Evolutionary conservation across 306 rosid genomes (phyloP).

Genomic region (Elaeagnus macrophylla): DNA sequence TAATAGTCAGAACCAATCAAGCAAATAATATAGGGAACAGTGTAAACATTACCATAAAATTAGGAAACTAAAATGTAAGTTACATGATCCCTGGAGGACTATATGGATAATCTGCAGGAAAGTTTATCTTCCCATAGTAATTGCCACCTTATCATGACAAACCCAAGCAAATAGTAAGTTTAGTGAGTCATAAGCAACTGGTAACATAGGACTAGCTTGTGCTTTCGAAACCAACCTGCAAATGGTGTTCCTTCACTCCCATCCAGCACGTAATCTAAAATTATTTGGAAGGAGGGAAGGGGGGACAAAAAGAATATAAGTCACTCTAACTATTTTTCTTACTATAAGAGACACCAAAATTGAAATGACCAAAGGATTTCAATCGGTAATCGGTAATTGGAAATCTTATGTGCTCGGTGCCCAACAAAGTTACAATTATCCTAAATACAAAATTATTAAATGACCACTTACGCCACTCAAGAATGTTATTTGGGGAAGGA

Average conservation of each 20-base stretch:
- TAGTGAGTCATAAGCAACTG: slow-evolving; percentile 4
- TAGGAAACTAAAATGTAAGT: slow-evolving; percentile 10
- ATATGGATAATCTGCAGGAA: slow-evolving; percentile 84
- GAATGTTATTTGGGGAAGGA: slow-evolving; percentile 91
- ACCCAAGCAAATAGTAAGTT: neutral
- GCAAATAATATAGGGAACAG: neutral
- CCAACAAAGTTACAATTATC: neutral
- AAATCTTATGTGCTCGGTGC: no score
- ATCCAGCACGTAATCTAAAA: slow-evolving; percentile 86
- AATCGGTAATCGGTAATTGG: neutral
- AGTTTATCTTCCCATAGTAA: slow-evolving; percentile 91
- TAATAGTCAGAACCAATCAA: slow-evolving; percentile 1
- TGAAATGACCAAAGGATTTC: neutral
- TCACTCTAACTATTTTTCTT: no score
- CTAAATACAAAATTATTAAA: neutral
- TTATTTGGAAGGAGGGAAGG: neutral
- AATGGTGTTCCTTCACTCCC: slow-evolving; percentile 98
- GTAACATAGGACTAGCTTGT: neutral
- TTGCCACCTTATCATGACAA: slow-evolving; percentile 52
- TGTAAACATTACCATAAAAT: neutral
- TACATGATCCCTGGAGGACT: slow-evolving; percentile 98
- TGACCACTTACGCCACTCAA: slow-evolving; percentile 93
- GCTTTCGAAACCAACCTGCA: slow-evolving; percentile 48
- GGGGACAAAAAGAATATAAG: neutral
- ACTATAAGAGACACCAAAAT: neutral